Evolutionary conservation across 2,329 filamentous ascomycete species (phyloP), one percentile per base, ranked within the genome.

Genomic region (Microcyclospora tardicrescens): DNA sequence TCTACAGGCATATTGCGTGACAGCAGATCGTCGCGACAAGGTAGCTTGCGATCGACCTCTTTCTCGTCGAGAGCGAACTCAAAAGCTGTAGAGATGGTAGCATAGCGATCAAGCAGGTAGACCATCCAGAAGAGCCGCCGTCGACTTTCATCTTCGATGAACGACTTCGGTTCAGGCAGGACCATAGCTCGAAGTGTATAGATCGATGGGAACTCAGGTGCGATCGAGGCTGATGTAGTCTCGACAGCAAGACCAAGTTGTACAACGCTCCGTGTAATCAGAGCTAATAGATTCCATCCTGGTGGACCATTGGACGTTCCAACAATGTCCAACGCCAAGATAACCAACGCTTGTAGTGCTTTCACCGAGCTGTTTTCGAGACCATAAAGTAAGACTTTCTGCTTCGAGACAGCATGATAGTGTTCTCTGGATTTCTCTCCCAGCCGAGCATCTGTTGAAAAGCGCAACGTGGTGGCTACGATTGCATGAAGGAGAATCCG

Each of bases 51-150:
- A 55, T 94, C 86, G 33, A 94, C 89, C 53, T 94, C 86, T 54
- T 81, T 84, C 53, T 94, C 85, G 48, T 89, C 80, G 13, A 95
- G 64, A 1, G 84, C 84, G 56, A 94, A 93, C 50, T 94, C 85
- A 50, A 94, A 94, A 0, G 87, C 85, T 0, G 87, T 94, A 0
- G 85, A 81, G 40, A 94, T 79, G 0, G 86, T 94, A 1, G 85
- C 85, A 55, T 93, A 94, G 36, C 87, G 73, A 57, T 95, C 87
- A 5, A 95, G 69, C 10, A 94, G 64, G 55, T 93, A 95, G 10
- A 93, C 79, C 78, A 93, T 89, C 87, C 87, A 95, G 59, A 95
- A 93, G 1, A 94, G 66, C 16, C 87, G 71, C 19, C 87, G 73
- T 19, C 86, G 71, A 32, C 83, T 82, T 59, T 95, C 87, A 44